Percentiles rank a stretch among this genome's conserved stretches.
phyloP scores from a whole-genome alignment of 1,139 yeast genomes.

The Debaryomyces robertsiae region DNA sequence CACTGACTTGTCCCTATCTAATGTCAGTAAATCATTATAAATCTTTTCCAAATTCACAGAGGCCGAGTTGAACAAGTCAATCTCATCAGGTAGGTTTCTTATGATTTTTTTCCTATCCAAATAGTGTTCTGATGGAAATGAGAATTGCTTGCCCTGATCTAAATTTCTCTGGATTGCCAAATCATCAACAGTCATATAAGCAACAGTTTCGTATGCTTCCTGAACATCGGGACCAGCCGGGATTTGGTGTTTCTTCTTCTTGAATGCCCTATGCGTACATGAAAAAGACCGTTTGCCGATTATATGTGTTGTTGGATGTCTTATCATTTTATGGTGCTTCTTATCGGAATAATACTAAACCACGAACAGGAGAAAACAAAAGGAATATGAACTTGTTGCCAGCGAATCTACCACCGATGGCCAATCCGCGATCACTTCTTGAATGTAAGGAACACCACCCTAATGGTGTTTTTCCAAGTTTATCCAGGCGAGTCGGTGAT shows the following conservation, averaged over 20 bases:
- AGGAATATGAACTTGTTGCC: not conserved
- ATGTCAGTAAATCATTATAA: constrained; percentile 33
- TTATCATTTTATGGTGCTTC: constrained; percentile 2
- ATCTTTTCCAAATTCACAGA: constrained; percentile 27
- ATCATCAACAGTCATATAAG: constrained; percentile 45
- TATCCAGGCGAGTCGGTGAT: too few species aligned
- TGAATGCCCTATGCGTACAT: constrained; percentile 6
- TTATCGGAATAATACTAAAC: not conserved
- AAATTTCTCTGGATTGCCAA: constrained; percentile 39
- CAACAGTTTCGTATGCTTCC: constrained; percentile 32
- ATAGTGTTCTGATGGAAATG: constrained; percentile 39
- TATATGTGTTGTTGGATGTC: not conserved
- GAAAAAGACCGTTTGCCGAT: constrained; percentile 11
- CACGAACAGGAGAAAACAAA: not conserved
- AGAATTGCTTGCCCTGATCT: constrained; percentile 39
- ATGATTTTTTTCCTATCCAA: constrained; percentile 38
- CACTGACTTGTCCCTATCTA: constrained; percentile 43
- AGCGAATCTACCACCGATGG: too few species aligned
- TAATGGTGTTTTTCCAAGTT: too few species aligned
- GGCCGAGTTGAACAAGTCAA: constrained; percentile 35
- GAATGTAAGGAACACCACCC: too few species aligned
- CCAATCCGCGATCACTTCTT: too few species aligned
- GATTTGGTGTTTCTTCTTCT: constrained; percentile 8
- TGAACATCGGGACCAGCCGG: constrained; percentile 16
- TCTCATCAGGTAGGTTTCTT: constrained; percentile 41